Evolutionary conservation across 2,329 filamentous ascomycete genomes (phyloP).

Genomic region (Fusarium globosum): DNA sequence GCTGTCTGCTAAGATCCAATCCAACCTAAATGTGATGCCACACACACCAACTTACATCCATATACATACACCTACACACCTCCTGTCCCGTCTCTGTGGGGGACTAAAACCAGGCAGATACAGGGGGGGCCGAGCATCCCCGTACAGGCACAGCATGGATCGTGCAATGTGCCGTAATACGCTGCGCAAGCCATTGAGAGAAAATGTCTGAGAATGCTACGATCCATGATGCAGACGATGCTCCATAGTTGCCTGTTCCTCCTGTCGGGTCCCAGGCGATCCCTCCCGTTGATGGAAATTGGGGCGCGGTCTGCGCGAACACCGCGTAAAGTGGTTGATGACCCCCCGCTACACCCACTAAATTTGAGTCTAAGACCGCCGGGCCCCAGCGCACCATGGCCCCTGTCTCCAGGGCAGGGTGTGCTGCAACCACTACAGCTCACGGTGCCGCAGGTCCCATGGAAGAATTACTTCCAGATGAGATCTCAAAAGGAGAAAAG

Average conservation of each 20-base stretch:
- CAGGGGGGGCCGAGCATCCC: constrained; percentile 30
- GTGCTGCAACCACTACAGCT: constrained; percentile 34
- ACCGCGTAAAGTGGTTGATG: constrained; percentile 47
- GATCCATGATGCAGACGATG: constrained; percentile 39
- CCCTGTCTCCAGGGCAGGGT: constrained; percentile 34
- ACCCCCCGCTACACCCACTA: constrained; percentile 43
- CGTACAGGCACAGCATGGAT: constrained; percentile 34
- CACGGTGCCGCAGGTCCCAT: constrained; percentile 35
- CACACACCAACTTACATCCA: constrained; percentile 26
- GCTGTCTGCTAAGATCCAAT: constrained; percentile 25
- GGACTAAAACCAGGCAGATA: constrained; percentile 36
- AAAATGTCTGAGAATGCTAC: constrained; percentile 35
- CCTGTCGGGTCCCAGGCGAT: constrained; percentile 39
- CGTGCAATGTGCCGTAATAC: constrained; percentile 11
- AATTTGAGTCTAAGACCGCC: constrained; percentile 37
- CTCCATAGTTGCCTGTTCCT: constrained; percentile 48
- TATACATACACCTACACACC: constrained; percentile 14
- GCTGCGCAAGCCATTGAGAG: constrained; percentile 15
- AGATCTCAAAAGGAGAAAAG: not conserved
- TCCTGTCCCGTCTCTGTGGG: constrained; percentile 21
- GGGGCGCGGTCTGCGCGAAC: constrained; percentile 39
- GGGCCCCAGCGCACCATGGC: constrained; percentile 3
- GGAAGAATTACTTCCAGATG: constrained; percentile 28
- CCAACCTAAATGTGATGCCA: constrained; percentile 34
- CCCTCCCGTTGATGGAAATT: constrained; percentile 41